Percentiles rank a stretch among this genome's conserved stretches.
These are phyloP conservation scores for Stephania yunnanensis DNA, from an alignment of 164 flowering plant species.

Conservation along the genomic window DNA sequence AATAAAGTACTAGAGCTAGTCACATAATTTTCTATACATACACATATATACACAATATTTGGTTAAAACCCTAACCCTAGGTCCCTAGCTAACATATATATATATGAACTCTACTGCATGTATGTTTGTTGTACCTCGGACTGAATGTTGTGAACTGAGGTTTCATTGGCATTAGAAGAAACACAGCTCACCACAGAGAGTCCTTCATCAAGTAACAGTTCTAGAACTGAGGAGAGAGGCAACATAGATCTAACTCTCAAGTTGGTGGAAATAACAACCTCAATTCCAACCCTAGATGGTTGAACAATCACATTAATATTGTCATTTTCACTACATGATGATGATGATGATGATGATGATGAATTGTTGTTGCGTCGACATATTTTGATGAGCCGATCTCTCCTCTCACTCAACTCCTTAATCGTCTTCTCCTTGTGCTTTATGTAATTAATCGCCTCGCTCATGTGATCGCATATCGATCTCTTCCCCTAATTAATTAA, in stretches of 20 bases:
- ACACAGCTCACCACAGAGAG: conserved; percentile 7
- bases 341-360: too few species aligned
- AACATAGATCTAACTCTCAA: conserved; percentile 4
- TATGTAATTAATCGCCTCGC: conserved; percentile 37
- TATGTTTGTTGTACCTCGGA: conserved; percentile 5
- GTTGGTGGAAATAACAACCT: conserved; percentile 21
- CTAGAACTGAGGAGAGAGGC: conserved; percentile 24
- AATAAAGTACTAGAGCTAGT: neutral
- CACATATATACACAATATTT: neutral
- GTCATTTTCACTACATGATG: too few species aligned
- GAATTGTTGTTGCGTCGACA: too few species aligned
- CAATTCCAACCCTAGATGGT: conserved; percentile 21
- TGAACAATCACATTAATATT: conserved; percentile 11
- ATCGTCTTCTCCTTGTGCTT: conserved; percentile 25
- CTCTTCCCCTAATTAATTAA: conserved; percentile 35
- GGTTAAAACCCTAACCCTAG: neutral
- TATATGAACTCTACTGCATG: neutral
- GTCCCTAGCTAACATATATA: too few species aligned
- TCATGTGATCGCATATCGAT: conserved; percentile 31
- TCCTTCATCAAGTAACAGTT: conserved; percentile 25
- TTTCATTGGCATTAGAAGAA: conserved; percentile 5
- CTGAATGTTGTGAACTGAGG: conserved; percentile 12
- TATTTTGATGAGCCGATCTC: conserved; percentile 5
- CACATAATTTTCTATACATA: neutral
- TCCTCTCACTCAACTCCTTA: conserved; percentile 22